Percentiles rank a stretch among this genome's conserved stretches.
phyloP scores from a whole-genome alignment of 176 grass and related monocot genomes.

The Chrysopogon serrulatus region DNA sequence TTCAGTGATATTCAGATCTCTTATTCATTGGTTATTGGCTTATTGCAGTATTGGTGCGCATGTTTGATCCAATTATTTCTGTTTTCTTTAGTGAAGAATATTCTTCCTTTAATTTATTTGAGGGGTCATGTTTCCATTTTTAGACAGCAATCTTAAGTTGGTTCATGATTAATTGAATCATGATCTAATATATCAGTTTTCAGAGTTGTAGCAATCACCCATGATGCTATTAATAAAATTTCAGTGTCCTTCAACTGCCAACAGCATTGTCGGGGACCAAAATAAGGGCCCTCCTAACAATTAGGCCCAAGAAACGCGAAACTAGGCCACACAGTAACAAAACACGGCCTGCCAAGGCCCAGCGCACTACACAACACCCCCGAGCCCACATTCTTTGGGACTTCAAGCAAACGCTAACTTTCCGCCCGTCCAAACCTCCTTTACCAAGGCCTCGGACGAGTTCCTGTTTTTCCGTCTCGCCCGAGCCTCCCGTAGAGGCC shows the following conservation, averaged over 20 bases:
- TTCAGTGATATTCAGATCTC: slow-evolving; percentile 30
- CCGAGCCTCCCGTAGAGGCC: too few relatives aligned
- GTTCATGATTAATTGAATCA: slow-evolving; percentile 4
- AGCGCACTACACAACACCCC: too few relatives aligned
- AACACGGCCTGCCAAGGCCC: too few relatives aligned
- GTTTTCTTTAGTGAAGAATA: slow-evolving; percentile 9
- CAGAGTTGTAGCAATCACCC: background rate
- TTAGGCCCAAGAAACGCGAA: too few relatives aligned
- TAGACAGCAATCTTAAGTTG: slow-evolving; percentile 1
- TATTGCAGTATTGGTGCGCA: background rate
- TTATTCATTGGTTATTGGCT: background rate
- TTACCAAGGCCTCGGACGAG: too few relatives aligned
- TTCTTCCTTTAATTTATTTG: background rate
- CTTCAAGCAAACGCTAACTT: too few relatives aligned
- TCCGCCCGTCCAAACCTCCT: too few relatives aligned
- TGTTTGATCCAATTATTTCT: slow-evolving; percentile 21
- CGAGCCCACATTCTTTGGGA: too few relatives aligned
- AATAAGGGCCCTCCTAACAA: too few relatives aligned
- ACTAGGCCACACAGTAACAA: too few relatives aligned
- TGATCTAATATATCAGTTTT: background rate
- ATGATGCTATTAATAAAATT: background rate
- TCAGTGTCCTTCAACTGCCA: background rate
- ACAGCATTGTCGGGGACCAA: too few relatives aligned
- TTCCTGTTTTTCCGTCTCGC: too few relatives aligned
- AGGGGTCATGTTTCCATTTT: slow-evolving; percentile 7